Percentiles rank a stretch among this genome's conserved stretches.
Evolutionary conservation across 1,139 yeast genomes (phyloP).

Genomic region (Suhomyces atakaporum): DNA sequence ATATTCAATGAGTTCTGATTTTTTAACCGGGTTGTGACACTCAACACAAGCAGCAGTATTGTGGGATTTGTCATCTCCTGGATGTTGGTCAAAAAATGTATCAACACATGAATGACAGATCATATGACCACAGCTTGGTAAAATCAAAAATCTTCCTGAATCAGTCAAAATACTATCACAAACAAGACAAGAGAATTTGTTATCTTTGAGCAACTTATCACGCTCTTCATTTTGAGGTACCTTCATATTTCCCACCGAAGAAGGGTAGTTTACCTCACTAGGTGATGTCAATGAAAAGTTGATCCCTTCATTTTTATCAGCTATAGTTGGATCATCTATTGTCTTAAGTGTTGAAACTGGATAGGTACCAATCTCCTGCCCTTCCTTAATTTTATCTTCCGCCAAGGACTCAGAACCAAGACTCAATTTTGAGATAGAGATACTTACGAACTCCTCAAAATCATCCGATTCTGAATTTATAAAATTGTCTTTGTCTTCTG

Average conservation of each 20-base stretch:
- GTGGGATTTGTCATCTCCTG: constrained; percentile 37
- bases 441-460: too few relatives aligned
- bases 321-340: too few relatives aligned
- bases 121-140: constrained; percentile 69
- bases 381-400: too few relatives aligned
- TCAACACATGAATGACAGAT: constrained; percentile 65
- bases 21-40: constrained; percentile 46
- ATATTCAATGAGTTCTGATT: constrained; percentile 50
- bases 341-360: too few relatives aligned
- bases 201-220: constrained; percentile 11
- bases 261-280: too few relatives aligned
- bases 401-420: too few relatives aligned
- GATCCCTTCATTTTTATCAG: too few relatives aligned
- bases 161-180: constrained; percentile 62
- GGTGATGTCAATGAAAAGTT: too few relatives aligned
- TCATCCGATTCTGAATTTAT: too few relatives aligned
- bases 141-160: constrained; percentile 42
- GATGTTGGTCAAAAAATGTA: constrained; percentile 48
- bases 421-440: too few relatives aligned
- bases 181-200: constrained; percentile 58
- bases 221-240: constrained; percentile 18
- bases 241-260: constrained; percentile 20
- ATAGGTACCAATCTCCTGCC: too few relatives aligned
- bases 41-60: constrained; percentile 54
- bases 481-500: too few relatives aligned